Percentiles rank a stretch among this genome's conserved stretches.
Conservation (phyloP, 148 eudicot genomes). For the Rhododendron ovatum region DNA sequence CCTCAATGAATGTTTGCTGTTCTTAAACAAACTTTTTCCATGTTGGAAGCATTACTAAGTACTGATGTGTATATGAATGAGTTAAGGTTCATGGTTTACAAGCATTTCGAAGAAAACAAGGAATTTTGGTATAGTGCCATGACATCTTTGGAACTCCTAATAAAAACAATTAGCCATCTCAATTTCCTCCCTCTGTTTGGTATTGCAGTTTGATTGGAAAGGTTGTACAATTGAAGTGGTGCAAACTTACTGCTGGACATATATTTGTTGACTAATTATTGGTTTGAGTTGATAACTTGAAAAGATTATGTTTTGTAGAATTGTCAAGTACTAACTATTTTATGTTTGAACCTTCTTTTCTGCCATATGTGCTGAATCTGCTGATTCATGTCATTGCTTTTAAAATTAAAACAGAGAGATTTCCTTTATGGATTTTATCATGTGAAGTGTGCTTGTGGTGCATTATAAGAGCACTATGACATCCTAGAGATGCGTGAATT, state of each 20-base stretch:
- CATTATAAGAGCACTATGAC: not conserved
- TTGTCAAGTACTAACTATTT: not conserved
- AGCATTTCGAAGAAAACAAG: not conserved
- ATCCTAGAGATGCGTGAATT: not conserved
- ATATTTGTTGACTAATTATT: not conserved
- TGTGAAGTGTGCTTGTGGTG: not conserved
- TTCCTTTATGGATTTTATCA: not conserved
- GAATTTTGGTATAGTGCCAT: not conserved
- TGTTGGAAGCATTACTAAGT: not conserved
- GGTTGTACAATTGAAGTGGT: not conserved
- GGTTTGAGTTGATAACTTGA: not conserved
- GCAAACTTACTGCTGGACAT: not conserved
- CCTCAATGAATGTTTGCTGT: not conserved
- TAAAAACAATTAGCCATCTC: not conserved
- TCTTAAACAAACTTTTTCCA: not conserved
- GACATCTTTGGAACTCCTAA: not conserved
- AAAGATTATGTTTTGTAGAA: not conserved
- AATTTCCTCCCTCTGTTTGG: not conserved
- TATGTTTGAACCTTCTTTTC: not conserved
- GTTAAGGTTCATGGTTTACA: not conserved
- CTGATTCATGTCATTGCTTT: not conserved
- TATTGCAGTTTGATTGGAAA: not conserved
- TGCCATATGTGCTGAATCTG: not conserved
- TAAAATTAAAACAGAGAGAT: not conserved
- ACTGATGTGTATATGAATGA: not conserved